Base-by-base conservation (phyloP, 495 filamentous ascomycete species). In the Hypoxylon rickii region DNA sequence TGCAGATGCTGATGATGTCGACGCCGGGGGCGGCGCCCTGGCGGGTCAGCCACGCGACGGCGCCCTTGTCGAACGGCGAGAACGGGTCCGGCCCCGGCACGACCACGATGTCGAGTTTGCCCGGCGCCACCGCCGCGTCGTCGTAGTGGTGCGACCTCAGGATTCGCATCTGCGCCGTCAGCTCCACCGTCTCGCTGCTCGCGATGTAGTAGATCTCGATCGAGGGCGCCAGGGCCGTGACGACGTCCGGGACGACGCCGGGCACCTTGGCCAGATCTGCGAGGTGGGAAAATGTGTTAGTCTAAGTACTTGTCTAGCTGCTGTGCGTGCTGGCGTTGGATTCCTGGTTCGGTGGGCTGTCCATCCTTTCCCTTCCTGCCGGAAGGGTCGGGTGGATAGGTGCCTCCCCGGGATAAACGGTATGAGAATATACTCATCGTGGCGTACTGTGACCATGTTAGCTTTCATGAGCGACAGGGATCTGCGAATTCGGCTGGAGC, bases 1-100 rank as follows among this genome's bases (percentile, higher is more conserved):
- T 79, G 68, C 83, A 86, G 12, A 86, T 67, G 52, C 74, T 74
- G 52, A 85, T 55, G 32, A 85, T 76, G 15, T 80, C 78, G 0
- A 73, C 72, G 3, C 58, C 58, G 12, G 59, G 43, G 32, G 64
- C 55, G 3, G 58, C 58, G 6, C 66, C 64, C 55, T 83, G 79
- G 3, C 49, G 61, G 0, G 68, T 64, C 8, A 86, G 45, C 65
- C 82, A 87, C 1, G 66, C 70, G 3, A 74, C 40, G 6, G 72
- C 73, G 16, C 68, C 66, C 13, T 67, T 43, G 3, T 70, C 67
- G 7, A 69, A 71, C 20, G 55, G 60, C 2, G 32, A 40, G 15
- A 55, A 55, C 0, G 80, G 79, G 42, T 83, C 72, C 6, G 79
- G 77, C 0, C 83, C 83, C 0, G 82, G 83, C 1, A 86, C 55